These are phyloP conservation scores for Parathielavia hyrcaniae DNA, from an alignment of 495 filamentous ascomycete genomes.

Conservation along the genomic window DNA sequence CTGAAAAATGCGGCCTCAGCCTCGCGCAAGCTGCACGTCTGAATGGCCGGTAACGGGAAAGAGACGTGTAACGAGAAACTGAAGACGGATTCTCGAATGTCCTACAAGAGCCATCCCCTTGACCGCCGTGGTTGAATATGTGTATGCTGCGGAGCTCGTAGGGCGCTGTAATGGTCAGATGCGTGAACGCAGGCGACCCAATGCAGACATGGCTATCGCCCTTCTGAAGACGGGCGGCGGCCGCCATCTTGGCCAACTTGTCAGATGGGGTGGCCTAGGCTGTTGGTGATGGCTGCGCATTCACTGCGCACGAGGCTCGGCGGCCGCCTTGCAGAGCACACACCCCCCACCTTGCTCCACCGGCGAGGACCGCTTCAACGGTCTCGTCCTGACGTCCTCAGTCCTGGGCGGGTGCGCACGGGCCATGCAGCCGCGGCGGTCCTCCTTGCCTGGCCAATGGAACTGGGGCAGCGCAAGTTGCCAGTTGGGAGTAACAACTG, in stretches of 20 bases:
- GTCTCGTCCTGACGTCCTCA: slow-evolving; percentile 5
- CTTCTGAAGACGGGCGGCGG: slow-evolving; percentile 9
- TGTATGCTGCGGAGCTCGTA: neutral
- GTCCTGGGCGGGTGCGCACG: slow-evolving; percentile 10
- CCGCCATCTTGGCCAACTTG: slow-evolving; percentile 5
- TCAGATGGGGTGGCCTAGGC: neutral
- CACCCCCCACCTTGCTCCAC: neutral
- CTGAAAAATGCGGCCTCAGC: slow-evolving; percentile 14
- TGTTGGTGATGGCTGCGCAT: slow-evolving; percentile 14
- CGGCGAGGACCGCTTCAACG: slow-evolving; percentile 15
- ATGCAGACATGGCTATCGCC: neutral
- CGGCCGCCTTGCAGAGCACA: slow-evolving; percentile 13
- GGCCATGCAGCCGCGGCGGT: slow-evolving; percentile 5
- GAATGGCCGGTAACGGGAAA: neutral
- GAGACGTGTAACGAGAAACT: neutral
- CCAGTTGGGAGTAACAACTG: neutral
- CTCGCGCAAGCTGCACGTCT: slow-evolving; percentile 6
- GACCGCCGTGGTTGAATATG: neutral
- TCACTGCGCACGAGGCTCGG: slow-evolving; percentile 11
- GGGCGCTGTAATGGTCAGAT: neutral
- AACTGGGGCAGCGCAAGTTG: neutral
- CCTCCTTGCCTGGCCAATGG: slow-evolving; percentile 7
- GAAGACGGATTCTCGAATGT: neutral
- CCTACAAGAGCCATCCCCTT: neutral
- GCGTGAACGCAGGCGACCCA: neutral